These are phyloP conservation scores for Haberlea rhodopensis DNA, from an alignment of 257 asterid species.

Conservation along the genomic window DNA sequence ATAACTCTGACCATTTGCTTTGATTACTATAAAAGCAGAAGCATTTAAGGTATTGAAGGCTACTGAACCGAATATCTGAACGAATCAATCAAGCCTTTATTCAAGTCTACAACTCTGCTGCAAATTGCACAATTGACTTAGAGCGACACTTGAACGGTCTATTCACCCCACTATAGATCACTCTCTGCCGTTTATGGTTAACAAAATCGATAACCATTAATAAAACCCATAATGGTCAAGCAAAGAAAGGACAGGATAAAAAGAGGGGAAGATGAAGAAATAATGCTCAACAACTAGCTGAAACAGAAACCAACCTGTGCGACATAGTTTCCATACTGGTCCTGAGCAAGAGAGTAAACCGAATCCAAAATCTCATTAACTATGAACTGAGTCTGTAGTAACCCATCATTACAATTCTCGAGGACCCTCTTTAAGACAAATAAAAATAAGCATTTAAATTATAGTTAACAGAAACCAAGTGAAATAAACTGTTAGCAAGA, in stretches of 20 bases:
- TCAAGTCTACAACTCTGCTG: background rate
- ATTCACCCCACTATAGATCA: background rate
- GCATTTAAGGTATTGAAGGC: no score
- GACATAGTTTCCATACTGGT: slow-evolving; percentile 88
- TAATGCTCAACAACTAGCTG: background rate
- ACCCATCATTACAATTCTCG: slow-evolving; percentile 75
- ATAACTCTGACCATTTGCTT: no score
- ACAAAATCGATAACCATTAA: background rate
- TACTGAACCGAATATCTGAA: no score
- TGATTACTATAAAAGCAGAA: no score
- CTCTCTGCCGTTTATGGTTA: background rate
- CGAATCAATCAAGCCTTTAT: no score
- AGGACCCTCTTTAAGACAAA: slow-evolving; percentile 61
- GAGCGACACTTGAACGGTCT: background rate
- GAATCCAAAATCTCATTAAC: slow-evolving; percentile 86
- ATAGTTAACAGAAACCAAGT: no score
- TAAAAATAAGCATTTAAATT: background rate
- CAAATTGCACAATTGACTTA: background rate
- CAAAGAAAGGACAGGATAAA: background rate
- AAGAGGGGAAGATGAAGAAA: background rate
- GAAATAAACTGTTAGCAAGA: no score
- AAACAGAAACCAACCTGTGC: slow-evolving; percentile 54
- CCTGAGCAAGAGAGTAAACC: slow-evolving; percentile 73
- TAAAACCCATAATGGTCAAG: background rate
- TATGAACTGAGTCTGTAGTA: slow-evolving; percentile 55